A percentile compares a stretch with the other conserved stretches of the same genome.
Conservation (phyloP, 192 early-diverging fungal genomes). For the Kickxella alabastrina region DNA sequence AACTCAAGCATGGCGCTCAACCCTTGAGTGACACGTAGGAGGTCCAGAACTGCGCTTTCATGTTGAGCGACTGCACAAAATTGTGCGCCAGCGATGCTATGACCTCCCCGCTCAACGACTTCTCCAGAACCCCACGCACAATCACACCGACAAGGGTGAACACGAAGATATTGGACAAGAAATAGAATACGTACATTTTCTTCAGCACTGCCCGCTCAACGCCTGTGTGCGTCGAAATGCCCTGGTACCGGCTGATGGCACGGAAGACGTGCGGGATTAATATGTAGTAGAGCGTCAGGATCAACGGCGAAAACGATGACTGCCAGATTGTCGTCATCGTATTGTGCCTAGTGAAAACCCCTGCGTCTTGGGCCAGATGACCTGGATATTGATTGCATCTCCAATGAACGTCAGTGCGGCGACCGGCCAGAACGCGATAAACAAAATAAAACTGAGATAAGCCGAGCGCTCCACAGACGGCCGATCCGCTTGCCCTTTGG, state of each 20-base stretch:
- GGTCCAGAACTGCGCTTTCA: slow-evolving; percentile 66
- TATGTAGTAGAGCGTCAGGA: slow-evolving; percentile 64
- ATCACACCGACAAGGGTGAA: slow-evolving; percentile 55
- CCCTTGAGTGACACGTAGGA: slow-evolving; percentile 68
- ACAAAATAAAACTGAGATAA: slow-evolving; percentile 57
- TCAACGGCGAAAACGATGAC: slow-evolving; percentile 62
- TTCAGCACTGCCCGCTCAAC: slow-evolving; percentile 65
- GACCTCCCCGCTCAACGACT: slow-evolving; percentile 24
- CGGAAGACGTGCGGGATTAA: slow-evolving; percentile 62
- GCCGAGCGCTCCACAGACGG: slow-evolving; percentile 30
- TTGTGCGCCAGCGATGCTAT: slow-evolving; percentile 38
- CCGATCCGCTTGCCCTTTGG: slow-evolving; percentile 50
- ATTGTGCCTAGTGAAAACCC: slow-evolving; percentile 49
- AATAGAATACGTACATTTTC: slow-evolving; percentile 72
- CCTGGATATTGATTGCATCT: slow-evolving; percentile 55
- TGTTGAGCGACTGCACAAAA: slow-evolving; percentile 41
- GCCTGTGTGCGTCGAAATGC: slow-evolving; percentile 64
- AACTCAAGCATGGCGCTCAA: slow-evolving; percentile 66
- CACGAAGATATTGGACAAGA: slow-evolving; percentile 65
- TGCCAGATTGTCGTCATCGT: slow-evolving; percentile 60
- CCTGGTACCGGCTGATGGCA: slow-evolving; percentile 62
- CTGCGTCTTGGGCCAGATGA: slow-evolving; percentile 51
- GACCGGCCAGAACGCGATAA: slow-evolving; percentile 68
- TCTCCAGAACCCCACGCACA: slow-evolving; percentile 40
- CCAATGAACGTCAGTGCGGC: slow-evolving; percentile 58